These are phyloP conservation scores for Bonia amplexicaulis DNA, from an alignment of 176 grass and related monocot genomes.

Conservation along the genomic window DNA sequence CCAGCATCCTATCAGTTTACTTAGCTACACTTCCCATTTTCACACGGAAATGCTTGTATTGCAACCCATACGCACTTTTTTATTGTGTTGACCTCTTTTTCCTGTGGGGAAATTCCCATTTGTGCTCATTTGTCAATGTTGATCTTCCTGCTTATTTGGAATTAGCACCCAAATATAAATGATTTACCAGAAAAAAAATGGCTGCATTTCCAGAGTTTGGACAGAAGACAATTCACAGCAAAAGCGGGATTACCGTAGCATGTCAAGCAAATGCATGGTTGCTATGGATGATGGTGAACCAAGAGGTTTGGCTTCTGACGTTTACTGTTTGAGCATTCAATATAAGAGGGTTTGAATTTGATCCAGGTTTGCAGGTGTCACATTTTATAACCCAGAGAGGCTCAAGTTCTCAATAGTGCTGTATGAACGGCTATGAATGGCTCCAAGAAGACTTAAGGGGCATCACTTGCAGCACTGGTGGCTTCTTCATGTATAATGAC, in stretches of 20 bases:
- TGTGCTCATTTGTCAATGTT: slow-evolving; percentile 8
- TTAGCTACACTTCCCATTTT: not conserved
- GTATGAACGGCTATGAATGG: slow-evolving; percentile 9
- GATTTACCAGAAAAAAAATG: not conserved
- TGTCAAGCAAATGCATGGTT: not conserved
- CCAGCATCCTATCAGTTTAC: not conserved
- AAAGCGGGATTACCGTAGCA: not conserved
- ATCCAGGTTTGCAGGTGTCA: slow-evolving; percentile 17
- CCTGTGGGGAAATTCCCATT: not conserved
- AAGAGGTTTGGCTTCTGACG: slow-evolving; percentile 5
- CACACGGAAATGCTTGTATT: not conserved
- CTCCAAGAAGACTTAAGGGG: slow-evolving; percentile 6
- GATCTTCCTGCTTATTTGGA: not conserved
- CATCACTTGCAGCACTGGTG: not conserved
- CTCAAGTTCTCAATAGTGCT: not conserved
- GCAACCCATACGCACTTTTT: not conserved
- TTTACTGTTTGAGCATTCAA: not conserved
- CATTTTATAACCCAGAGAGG: not conserved
- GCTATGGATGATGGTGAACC: not conserved
- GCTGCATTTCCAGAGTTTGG: slow-evolving; percentile 26
- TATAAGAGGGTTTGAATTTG: not conserved
- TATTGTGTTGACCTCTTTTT: not conserved
- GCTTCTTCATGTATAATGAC: not conserved
- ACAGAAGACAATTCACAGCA: not conserved
- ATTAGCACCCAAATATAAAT: not conserved